Evolutionary conservation across 1,284 basidiomycete species (phyloP), one percentile per base, ranked within the genome.

Genomic region (Pascua sp.): DNA sequence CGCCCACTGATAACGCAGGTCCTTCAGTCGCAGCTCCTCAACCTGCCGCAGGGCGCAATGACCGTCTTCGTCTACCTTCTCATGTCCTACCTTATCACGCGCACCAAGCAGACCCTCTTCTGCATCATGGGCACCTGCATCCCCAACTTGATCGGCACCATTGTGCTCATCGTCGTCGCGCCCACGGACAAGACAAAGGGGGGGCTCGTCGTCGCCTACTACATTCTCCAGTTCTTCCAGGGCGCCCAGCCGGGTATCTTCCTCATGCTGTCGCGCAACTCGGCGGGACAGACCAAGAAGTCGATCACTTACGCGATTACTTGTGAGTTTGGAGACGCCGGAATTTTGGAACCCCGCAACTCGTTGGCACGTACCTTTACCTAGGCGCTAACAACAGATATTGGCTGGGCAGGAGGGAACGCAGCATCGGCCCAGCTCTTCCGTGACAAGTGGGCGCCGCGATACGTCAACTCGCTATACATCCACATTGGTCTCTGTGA

Each of bases 401-500:
- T 70, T 41, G 65, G 59, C 16, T 69, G 69, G 68, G 65, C 68
- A 2, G 63, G 58, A 8, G 71, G 71, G 5, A 73, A 73, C 49
- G 65, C 68, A 7, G 59, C 67, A 43, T 60, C 63, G 15, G 64
- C 70, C 13, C 68, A 70, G 53, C 44, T 68, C 37, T 73, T 73
- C 66, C 64, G 64, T 47, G 36, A 54, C 11, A 45, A 45, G 11
- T 70, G 69, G 69, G 61, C 59, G 12, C 67, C 71, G 10, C 56
- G 69, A 41, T 73, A 71, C 60, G 42, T 66, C 42, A 59, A 58
- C 59, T 58, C 63, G 18, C 66, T 73, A 1, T 68, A 72, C 62
- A 71, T 70, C 48, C 69, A 72, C 55, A 50, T 72, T 41, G 70
- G 62, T 11, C 51, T 70, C 9, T 72, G 49, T 50, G 24, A 50